phyloP scores from a whole-genome alignment of 176 grass and related monocot species.

The Elaeis guineensis region DNA sequence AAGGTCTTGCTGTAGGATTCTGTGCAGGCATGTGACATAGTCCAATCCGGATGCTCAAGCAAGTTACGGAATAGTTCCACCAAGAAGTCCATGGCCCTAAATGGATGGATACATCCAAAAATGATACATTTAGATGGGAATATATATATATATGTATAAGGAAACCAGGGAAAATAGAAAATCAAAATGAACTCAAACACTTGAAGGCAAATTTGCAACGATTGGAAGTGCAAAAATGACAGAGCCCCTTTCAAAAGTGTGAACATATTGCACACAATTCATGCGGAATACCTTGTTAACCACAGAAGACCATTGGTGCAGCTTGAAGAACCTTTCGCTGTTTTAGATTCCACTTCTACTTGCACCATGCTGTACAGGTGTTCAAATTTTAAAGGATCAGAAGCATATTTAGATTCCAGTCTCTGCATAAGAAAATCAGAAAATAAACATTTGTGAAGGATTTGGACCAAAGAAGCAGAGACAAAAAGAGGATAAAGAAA shows the following conservation, averaged over 20 bases:
- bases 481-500: background rate
- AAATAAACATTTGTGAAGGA: background rate
- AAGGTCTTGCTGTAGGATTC: slow-evolving; percentile 89
- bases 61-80: slow-evolving; percentile 83
- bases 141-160: too few species aligned
- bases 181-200: too few species aligned
- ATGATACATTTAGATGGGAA: too few species aligned
- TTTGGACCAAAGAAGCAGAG: background rate
- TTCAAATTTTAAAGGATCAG: slow-evolving; percentile 72
- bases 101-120: background rate
- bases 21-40: slow-evolving; percentile 80
- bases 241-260: too few species aligned
- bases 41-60: slow-evolving; percentile 77
- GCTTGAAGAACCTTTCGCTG: slow-evolving; percentile 76
- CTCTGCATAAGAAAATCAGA: slow-evolving; percentile 33
- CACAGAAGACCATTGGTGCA: slow-evolving; percentile 98
- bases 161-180: too few species aligned
- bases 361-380: slow-evolving; percentile 79
- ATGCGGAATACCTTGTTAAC: slow-evolving; percentile 60
- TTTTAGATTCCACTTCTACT: slow-evolving; percentile 85
- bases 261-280: too few species aligned
- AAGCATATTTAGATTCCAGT: slow-evolving; percentile 69
- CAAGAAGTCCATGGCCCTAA: slow-evolving; percentile 95
- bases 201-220: too few species aligned
- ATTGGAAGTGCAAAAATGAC: too few species aligned